phyloP scores from a whole-genome alignment of 306 rosid genomes.

The Quercus bicolor region DNA sequence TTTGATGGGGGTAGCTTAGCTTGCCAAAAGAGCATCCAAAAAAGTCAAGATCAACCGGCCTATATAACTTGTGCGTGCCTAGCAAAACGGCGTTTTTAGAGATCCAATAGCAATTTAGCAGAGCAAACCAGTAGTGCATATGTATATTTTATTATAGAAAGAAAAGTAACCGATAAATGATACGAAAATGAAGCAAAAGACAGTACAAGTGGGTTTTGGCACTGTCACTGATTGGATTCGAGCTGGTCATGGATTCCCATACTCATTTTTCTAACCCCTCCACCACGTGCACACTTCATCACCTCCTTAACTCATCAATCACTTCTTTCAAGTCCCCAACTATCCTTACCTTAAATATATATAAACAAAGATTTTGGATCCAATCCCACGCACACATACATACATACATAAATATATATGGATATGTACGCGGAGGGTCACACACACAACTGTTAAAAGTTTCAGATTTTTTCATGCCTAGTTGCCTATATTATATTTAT shows the following conservation, averaged over 20 bases:
- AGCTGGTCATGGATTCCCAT: constrained; percentile 31
- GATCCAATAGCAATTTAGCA: constrained; percentile 27
- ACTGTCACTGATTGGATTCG: constrained; percentile 19
- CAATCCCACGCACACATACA: neutral
- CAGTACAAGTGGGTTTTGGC: neutral
- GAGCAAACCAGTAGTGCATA: neutral
- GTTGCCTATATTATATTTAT: too few relatives aligned
- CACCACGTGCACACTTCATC: constrained; percentile 38
- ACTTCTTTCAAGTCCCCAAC: neutral
- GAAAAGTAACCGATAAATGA: neutral
- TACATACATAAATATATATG: neutral
- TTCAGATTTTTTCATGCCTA: neutral
- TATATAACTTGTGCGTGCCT: constrained; percentile 19
- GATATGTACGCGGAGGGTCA: neutral
- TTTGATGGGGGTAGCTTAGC: neutral
- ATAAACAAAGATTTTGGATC: neutral
- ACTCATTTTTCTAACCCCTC: constrained; percentile 21
- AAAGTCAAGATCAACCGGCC: neutral
- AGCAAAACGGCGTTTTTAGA: constrained; percentile 27
- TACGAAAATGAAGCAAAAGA: neutral
- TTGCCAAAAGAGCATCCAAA: neutral
- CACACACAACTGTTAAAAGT: neutral
- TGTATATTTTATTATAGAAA: neutral
- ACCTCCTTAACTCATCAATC: neutral
- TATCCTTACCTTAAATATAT: neutral